Evolutionary conservation across 2,329 filamentous ascomycete genomes (phyloP), one percentile per base, ranked within the genome.

Genomic region (Fusarium sambucinum): DNA sequence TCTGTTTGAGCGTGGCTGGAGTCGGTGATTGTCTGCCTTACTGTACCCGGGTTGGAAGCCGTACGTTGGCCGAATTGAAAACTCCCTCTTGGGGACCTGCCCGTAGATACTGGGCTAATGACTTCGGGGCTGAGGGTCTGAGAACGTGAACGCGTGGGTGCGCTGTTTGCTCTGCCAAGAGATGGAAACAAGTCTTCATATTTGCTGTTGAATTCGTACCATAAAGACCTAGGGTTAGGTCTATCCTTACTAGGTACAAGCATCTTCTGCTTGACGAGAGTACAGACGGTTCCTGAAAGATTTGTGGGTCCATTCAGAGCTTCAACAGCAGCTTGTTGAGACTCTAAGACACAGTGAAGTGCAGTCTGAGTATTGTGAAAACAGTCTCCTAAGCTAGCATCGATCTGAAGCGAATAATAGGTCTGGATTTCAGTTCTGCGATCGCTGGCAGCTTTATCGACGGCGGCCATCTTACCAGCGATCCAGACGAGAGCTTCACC

Each of bases 401-500:
- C 32, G 12, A 38, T n/a, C 19, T 63, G 55, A 10, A 48, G 10
- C 2, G 38, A 5, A 16, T 48, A n/a, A 9, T 16, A 5, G 1
- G 23, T 42, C 21, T n/a, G 6, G 1, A 50, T 58, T 1, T 32
- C n/a, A 1, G 1, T 44, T 16, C 33, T 59, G 6, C 45, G 48
- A 11, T 21, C 19, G 10, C 25, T 7, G 6, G 14, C 37, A 25
- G 61, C 54, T 14, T 25, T 17, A 4, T 55, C 8, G 1, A 66
- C 21, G 2, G 47, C 60, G 5, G 19, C 6, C 3, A 4, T 32
- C 0, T 58, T 53, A 1, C 63, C 56, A 6, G 29, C 35, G 11
- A 70, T 21, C 67, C 68, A 70, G 17, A 70, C 45, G 1, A 66
- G n/a, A 17, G 59, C 35, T 23, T 68, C 56, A 19, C 63, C 68